These are phyloP conservation scores for Kwoniella shandongensis DNA, from an alignment of 768 basidiomycete genomes.

Conservation along the genomic window DNA sequence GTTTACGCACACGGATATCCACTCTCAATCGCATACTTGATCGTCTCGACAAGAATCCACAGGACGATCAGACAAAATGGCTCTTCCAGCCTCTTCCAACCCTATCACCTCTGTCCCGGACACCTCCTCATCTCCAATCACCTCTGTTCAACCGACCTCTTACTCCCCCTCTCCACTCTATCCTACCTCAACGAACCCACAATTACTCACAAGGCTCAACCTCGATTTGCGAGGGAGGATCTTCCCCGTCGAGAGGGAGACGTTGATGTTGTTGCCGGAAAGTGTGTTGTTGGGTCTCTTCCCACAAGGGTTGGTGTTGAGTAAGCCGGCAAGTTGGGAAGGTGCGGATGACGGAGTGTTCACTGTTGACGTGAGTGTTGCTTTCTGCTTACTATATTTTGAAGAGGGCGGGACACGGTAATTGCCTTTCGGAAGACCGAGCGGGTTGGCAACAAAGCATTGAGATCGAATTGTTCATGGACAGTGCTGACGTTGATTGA, in stretches of 20 bases:
- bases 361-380: constrained; percentile 81
- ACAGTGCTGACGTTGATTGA: constrained; percentile 4
- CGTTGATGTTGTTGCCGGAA: constrained; percentile 97
- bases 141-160: constrained; percentile 47
- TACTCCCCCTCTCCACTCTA: constrained; percentile 35
- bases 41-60: too few relatives aligned
- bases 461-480: too few relatives aligned
- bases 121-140: constrained; percentile 50
- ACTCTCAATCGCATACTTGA: too few relatives aligned
- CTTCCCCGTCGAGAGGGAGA: constrained; percentile 94
- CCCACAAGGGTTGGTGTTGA: constrained; percentile 92
- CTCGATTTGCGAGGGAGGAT: constrained; percentile 88
- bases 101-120: constrained; percentile 54
- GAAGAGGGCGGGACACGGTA: too few relatives aligned
- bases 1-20: too few relatives aligned
- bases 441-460: too few relatives aligned
- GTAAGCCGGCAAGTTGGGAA: constrained; percentile 64
- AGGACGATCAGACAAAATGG: constrained; percentile 27
- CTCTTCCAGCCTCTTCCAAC: constrained; percentile 45
- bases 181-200: constrained; percentile 61
- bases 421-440: too few relatives aligned
- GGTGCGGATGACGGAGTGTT: constrained; percentile 91
- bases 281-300: constrained; percentile 93
- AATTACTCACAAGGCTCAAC: constrained; percentile 80
- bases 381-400: neutral